Evolutionary conservation across 2,329 filamentous ascomycete genomes (phyloP).

Genomic region (Pseudogymnoascus sp.): DNA sequence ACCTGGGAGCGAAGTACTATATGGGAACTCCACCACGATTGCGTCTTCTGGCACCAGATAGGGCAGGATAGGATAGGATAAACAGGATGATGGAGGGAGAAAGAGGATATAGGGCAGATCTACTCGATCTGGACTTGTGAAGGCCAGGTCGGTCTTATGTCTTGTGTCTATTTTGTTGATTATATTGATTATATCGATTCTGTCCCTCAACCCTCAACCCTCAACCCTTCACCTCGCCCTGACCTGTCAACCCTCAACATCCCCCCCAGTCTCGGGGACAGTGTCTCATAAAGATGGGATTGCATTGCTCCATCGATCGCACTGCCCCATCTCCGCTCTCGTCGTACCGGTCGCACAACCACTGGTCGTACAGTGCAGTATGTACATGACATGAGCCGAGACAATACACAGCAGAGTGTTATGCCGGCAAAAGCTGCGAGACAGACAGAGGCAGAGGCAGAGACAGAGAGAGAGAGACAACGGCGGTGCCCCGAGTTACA

Average conservation of each 20-base stretch:
- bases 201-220: neutral
- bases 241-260: neutral
- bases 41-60: neutral
- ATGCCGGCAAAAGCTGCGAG: slow-evolving; percentile 1
- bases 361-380: neutral
- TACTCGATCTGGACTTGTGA: neutral
- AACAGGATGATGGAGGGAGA: neutral
- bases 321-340: neutral
- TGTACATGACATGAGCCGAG: slow-evolving; percentile 1
- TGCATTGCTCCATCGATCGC: neutral
- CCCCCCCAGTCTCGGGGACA: neutral
- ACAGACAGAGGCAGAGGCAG: neutral
- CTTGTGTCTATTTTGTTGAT: neutral
- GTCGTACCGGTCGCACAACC: neutral
- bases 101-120: neutral
- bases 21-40: neutral
- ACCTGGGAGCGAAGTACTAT: neutral
- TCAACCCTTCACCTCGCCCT: neutral
- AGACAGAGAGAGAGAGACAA: neutral
- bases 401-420: neutral
- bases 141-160: neutral
- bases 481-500: neutral
- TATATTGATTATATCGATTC: neutral
- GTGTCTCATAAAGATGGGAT: slow-evolving; percentile 1
- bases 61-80: neutral